A percentile compares a stretch with the other conserved stretches of the same genome.
phyloP scores from a whole-genome alignment of 2,329 filamentous ascomycete species.

The Alternaria hordeiaustralica region DNA sequence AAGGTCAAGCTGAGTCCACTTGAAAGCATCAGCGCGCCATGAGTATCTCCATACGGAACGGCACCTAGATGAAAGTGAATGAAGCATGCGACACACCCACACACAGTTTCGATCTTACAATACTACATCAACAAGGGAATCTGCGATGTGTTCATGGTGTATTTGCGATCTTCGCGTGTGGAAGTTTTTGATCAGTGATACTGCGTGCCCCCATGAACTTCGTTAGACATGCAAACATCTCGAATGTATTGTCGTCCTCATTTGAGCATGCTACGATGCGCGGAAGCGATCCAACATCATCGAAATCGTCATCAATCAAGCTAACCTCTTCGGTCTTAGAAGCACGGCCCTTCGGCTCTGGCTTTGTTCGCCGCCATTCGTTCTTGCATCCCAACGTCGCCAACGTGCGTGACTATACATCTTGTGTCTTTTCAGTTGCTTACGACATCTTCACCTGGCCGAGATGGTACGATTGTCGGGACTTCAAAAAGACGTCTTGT shows the following conservation, averaged over 20 bases:
- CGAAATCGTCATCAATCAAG: slow-evolving; percentile 4
- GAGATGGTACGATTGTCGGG: slow-evolving; percentile 70
- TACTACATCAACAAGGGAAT: not conserved
- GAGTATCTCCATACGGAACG: not conserved
- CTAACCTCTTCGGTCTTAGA: slow-evolving; percentile 4
- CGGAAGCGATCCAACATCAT: slow-evolving; percentile 6
- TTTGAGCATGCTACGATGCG: not conserved
- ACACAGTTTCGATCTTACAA: not conserved
- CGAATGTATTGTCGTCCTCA: not conserved
- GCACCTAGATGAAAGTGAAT: not conserved
- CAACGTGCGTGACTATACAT: slow-evolving; percentile 1
- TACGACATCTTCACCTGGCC: not conserved
- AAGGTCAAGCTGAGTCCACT: slow-evolving; percentile 31
- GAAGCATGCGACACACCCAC: not conserved
- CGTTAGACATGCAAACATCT: not conserved
- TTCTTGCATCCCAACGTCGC: not conserved
- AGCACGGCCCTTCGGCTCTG: slow-evolving; percentile 7
- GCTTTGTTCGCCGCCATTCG: not conserved
- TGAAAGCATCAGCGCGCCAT: slow-evolving; percentile 3
- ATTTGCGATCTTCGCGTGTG: not conserved
- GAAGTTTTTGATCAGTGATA: not conserved
- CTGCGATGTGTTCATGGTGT: not conserved
- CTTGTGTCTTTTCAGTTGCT: not conserved
- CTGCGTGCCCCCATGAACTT: not conserved
- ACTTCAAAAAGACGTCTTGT: slow-evolving; percentile 86